Base-by-base conservation (phyloP, 2,329 filamentous ascomycete species). In the Aspergillus novoparasiticus region DNA sequence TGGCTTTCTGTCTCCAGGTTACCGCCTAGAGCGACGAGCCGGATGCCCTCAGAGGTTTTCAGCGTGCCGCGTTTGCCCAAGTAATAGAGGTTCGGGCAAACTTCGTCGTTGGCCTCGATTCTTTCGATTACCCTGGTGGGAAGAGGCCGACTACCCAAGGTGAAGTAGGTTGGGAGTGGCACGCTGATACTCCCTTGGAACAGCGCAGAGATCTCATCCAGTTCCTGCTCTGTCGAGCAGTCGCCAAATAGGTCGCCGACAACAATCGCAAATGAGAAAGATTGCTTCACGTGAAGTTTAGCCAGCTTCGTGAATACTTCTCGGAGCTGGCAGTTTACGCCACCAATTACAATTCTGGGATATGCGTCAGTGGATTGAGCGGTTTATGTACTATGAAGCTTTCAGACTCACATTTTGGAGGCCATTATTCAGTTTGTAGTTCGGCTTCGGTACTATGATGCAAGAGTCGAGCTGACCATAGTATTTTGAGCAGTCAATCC, bases 21-120 rank as follows among this genome's bases (percentile, higher is more conserved):
- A 0, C 95, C 95, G 30, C 94, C 94, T 0, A 99, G 83, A 0
- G 91, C 84, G n/a, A 94, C 92, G 65, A 99, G 93, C 57, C 90
- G 89, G 53, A 98, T 83, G 1, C 94, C 94, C 68, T 97, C 94
- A 0, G 91, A 90, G 0, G 94, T 98, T 76, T 95, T 98, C 58
- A 93, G 90, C 16, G 90, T 89, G 65, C 91, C 92, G 71, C 93
- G 89, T 78, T 95, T 96, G 62, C 92, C 94, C 0, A 99, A 86
- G 72, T 90, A 96, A 78, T 92, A 92, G 12, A 99, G 86, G 74
- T 99, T 98, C n/a, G 90, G 85, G 75, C 93, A 97, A 21, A 99
- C 85, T 71, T 90, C 87, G 66, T 85, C 89, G 66, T 90, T 87
- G 39, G 86, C 85, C 73, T 92, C 86, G 58, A 98, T 85, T 75